Conservation (phyloP, 768 basidiomycete genomes). For the Collybia mongolica region DNA sequence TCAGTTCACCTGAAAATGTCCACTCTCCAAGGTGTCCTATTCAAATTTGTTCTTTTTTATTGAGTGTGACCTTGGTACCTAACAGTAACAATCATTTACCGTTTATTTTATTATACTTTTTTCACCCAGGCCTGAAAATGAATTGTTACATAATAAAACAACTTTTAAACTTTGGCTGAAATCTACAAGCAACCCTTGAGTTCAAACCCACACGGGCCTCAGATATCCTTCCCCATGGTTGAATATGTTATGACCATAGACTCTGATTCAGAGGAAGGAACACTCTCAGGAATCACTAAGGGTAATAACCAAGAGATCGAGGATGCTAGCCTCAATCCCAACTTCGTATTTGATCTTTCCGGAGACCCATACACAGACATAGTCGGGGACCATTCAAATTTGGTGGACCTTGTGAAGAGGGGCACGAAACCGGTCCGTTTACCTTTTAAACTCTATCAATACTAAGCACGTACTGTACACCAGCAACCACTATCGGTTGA, state of each 20-base stretch:
- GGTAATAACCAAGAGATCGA: slow-evolving; percentile 36
- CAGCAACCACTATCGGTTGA: slow-evolving; percentile 85
- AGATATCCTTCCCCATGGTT: slow-evolving; percentile 29
- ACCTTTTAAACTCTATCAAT: slow-evolving; percentile 5
- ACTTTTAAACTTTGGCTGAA: too few species aligned
- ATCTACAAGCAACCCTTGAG: too few species aligned
- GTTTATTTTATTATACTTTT: too few species aligned
- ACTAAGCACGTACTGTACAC: slow-evolving; percentile 2
- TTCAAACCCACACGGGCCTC: too few species aligned
- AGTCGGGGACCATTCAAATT: slow-evolving; percentile 34
- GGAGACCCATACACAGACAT: slow-evolving; percentile 69
- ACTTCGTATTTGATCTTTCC: slow-evolving; percentile 78
- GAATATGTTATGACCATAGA: slow-evolving; percentile 87
- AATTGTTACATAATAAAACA: too few species aligned
- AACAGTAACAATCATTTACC: too few species aligned
- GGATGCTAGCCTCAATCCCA: slow-evolving; percentile 69
- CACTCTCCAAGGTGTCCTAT: too few species aligned
- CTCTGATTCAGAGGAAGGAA: slow-evolving; percentile 67
- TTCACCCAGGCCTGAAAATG: too few species aligned
- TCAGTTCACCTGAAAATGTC: too few species aligned
- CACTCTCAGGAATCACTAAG: slow-evolving; percentile 19
- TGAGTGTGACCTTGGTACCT: too few species aligned
- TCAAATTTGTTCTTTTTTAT: too few species aligned
- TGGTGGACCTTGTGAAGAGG: slow-evolving; percentile 60
- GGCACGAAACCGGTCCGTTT: slow-evolving; percentile 59